These are phyloP conservation scores for Chlamydomonas schloesseri DNA, from an alignment of 139 green algal species.

Conservation along the genomic window DNA sequence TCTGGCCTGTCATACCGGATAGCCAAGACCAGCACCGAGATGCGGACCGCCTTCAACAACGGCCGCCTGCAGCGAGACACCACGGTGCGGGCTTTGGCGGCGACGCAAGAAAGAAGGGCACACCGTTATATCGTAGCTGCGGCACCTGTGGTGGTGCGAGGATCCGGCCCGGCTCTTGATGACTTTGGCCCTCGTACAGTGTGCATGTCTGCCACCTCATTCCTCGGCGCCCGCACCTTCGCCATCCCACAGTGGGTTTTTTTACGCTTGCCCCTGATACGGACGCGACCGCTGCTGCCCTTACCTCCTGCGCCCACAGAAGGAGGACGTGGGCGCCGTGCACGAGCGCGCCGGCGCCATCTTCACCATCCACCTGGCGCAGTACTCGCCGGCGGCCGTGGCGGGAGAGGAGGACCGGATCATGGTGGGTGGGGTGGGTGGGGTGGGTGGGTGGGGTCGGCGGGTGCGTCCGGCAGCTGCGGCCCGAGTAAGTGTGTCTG, in stretches of 20 bases:
- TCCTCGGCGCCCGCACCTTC: no score
- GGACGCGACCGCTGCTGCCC: not conserved
- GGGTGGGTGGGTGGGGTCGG: not conserved
- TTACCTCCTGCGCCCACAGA: slow-evolving; percentile 2
- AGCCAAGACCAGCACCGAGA: slow-evolving; percentile 55
- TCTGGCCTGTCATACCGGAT: slow-evolving; percentile 50
- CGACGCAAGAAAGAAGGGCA: no score
- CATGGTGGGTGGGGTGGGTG: slow-evolving; percentile 50
- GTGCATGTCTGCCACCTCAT: no score
- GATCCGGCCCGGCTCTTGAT: no score
- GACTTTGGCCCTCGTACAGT: no score
- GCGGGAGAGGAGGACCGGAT: slow-evolving; percentile 70
- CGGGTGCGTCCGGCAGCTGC: no score
- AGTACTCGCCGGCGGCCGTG: slow-evolving; percentile 68
- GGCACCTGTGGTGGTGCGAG: no score
- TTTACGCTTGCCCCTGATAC: no score
- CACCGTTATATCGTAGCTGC: no score
- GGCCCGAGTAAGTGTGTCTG: no score
- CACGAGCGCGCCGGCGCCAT: slow-evolving; percentile 68
- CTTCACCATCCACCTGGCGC: slow-evolving; percentile 70
- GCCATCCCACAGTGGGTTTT: no score
- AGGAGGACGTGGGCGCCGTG: slow-evolving; percentile 69
- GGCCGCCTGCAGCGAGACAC: slow-evolving; percentile 55
- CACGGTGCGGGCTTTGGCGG: slow-evolving; percentile 17
- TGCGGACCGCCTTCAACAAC: slow-evolving; percentile 56